Base-by-base conservation (phyloP, 306 rosid genomes). In the Cicer judaicum region DNA sequence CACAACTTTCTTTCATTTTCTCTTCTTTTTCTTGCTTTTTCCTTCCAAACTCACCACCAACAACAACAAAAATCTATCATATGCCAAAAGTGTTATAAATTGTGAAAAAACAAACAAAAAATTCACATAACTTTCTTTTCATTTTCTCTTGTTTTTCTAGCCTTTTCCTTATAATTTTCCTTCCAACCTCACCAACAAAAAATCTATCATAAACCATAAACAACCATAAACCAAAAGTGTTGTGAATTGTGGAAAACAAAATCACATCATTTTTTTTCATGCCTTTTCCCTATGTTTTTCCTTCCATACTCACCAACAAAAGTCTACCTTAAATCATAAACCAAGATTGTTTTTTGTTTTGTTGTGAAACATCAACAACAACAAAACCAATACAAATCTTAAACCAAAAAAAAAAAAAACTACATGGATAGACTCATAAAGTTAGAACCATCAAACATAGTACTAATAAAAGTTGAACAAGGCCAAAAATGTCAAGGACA, bases 391-490 rank as follows among this genome's bases (percentile, higher is more conserved):
- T 4, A 48, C 63, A 11, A 53, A 44, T 2, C 56, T 49, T 29
- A 49, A 61, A n/a, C 67, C 15, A 2, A 61, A 13, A 57, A 7
- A 12, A 52, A 40, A 70, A 46, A 60, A 79, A n/a, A n/a, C n/a
- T n/a, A 42, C 36, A 93, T 89, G 98, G 96, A 91, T 65, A 82
- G 97, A 77, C 93, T 93, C 74, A 88, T 91, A 68, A 87, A 78
- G 83, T 63, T 93, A 77, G 98, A 93, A 11, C 97, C 98, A 42
- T 93, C 97, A 59, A 91, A 80, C 87, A 19, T 81, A 1, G 84
- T 88, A 29, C 64, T 88, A 0, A 85, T 93, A 10, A 81, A 87
- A 1, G 81, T 93, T 11, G 98, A 93, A 64, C 69, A 78, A 0
- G 85, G 87, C 0, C 88, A 84, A 21, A 93, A 83, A 79, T 91